Percentiles rank a stretch among this genome's conserved stretches.
Conservation (phyloP, 75 land plant genomes). For the Sequoiadendron giganteum region DNA sequence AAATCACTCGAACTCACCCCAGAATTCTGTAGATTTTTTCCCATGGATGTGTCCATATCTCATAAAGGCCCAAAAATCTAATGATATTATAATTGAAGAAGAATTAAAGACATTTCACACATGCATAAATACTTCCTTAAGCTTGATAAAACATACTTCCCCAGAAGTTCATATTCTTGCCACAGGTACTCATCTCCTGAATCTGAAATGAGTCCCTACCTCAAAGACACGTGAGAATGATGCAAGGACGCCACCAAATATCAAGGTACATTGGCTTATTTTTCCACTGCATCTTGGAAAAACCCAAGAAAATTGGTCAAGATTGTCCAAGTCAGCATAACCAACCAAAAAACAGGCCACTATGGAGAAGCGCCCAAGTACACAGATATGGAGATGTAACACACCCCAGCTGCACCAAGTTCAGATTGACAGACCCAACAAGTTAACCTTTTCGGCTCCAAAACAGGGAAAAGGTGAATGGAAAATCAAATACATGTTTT, state of each 20-base stretch:
- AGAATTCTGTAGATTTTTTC: not conserved
- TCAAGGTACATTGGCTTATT: not conserved
- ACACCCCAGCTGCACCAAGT: too few species aligned
- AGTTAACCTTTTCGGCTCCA: too few species aligned
- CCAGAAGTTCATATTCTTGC: not conserved
- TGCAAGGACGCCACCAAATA: not conserved
- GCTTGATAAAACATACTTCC: not conserved
- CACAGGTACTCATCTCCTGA: not conserved
- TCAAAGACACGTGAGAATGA: not conserved
- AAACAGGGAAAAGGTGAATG: too few species aligned
- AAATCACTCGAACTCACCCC: not conserved
- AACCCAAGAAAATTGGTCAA: not conserved
- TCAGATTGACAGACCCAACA: too few species aligned
- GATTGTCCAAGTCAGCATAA: too few species aligned
- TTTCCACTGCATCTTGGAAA: not conserved
- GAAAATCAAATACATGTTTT: too few species aligned
- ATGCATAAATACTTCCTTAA: not conserved
- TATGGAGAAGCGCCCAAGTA: too few species aligned
- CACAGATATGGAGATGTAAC: too few species aligned
- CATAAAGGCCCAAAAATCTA: not conserved
- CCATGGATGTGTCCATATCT: not conserved
- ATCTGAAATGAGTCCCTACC: not conserved
- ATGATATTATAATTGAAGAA: not conserved
- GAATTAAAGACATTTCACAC: not conserved
- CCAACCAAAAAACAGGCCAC: too few species aligned